A percentile compares a stretch with the other conserved stretches of the same genome.
Conservation (phyloP, 2,329 filamentous ascomycete genomes). For the Talaromyces rugulosus region DNA sequence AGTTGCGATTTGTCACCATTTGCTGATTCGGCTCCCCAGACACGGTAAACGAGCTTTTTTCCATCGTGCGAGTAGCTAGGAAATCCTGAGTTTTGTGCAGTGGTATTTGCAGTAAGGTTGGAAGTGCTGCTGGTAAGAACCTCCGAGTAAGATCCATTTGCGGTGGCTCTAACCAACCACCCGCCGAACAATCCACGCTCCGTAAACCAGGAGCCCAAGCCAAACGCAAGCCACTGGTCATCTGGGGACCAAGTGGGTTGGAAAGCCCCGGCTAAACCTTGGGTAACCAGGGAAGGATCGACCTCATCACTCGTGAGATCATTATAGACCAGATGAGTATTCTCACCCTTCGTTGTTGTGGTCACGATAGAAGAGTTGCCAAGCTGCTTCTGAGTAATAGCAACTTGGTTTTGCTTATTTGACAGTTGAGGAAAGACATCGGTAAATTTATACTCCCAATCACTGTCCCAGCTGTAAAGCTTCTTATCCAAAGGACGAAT, state of each 20-base stretch:
- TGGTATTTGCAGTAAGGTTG: background rate
- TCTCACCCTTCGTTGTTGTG: slow-evolving; percentile 31
- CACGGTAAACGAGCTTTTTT: background rate
- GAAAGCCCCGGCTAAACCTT: slow-evolving; percentile 36
- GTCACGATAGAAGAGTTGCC: slow-evolving; percentile 28
- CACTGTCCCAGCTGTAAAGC: background rate
- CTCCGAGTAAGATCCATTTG: slow-evolving; percentile 11
- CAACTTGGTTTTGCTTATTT: background rate
- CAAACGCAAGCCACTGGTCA: slow-evolving; percentile 35
- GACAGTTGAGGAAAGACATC: background rate
- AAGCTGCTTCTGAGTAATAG: background rate
- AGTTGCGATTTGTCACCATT: background rate
- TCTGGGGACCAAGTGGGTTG: slow-evolving; percentile 39
- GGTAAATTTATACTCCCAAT: background rate
- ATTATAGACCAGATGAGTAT: background rate
- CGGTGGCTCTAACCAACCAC: slow-evolving; percentile 16
- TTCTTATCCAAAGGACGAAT: background rate
- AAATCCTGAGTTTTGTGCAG: background rate
- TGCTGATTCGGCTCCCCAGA: background rate
- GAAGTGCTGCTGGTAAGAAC: background rate
- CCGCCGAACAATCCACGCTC: slow-evolving; percentile 23
- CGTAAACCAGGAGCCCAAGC: slow-evolving; percentile 40
- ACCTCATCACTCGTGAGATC: background rate
- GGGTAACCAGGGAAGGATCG: slow-evolving; percentile 13
- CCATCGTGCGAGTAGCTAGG: background rate